Percentiles rank a stretch among this genome's conserved stretches.
Evolutionary conservation across 2,329 filamentous ascomycete species (phyloP).

Genomic region (Botryotinia globosa): DNA sequence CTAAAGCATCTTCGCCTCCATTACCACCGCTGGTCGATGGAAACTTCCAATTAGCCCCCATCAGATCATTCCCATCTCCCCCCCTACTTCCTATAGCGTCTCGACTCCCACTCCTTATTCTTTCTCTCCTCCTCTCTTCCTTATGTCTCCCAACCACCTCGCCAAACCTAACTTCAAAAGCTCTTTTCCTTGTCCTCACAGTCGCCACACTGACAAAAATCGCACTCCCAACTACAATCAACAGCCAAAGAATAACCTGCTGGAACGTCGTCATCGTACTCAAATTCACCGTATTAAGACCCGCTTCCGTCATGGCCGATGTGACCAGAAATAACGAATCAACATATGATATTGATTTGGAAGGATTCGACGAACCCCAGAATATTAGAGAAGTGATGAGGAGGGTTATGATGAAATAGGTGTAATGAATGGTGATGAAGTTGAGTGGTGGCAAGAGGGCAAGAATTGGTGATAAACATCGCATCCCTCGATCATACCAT

Average conservation of each 20-base stretch:
- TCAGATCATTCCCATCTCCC: neutral
- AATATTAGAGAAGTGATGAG: constrained; percentile 59
- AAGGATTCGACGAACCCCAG: constrained; percentile 54
- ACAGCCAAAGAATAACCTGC: constrained; percentile 61
- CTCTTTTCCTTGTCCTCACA: constrained; percentile 56
- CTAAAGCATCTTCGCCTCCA: neutral
- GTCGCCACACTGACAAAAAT: constrained; percentile 67
- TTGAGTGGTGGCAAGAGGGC: constrained; percentile 44
- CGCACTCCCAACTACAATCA: constrained; percentile 64
- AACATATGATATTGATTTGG: constrained; percentile 53
- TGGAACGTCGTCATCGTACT: constrained; percentile 65
- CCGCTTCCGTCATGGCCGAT: constrained; percentile 65
- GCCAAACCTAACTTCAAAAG: constrained; percentile 61
- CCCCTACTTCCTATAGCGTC: neutral
- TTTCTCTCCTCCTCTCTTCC: neutral
- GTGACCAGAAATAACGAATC: constrained; percentile 66
- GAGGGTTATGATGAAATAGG: constrained; percentile 59
- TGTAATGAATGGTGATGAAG: constrained; percentile 64
- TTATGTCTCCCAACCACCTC: constrained; percentile 9
- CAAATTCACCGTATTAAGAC: constrained; percentile 65
- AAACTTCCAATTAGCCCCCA: neutral
- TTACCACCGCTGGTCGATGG: neutral
- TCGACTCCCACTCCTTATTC: neutral
- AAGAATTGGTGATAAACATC: neutral
- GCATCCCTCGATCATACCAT: neutral